These are phyloP conservation scores for Brettanomyces nanus DNA, from an alignment of 805 yeast species.

Conservation along the genomic window DNA sequence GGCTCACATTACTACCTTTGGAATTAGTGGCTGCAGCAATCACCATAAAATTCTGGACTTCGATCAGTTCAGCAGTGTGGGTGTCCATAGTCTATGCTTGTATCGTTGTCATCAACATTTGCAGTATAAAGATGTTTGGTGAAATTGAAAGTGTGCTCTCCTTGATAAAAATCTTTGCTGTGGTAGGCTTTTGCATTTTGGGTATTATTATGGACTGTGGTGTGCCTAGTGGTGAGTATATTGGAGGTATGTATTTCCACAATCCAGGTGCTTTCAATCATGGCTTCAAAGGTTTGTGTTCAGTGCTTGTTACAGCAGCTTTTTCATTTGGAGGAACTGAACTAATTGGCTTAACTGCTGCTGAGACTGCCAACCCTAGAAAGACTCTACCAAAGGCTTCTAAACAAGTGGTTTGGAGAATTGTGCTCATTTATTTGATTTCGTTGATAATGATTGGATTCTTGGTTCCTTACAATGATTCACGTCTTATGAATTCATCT, in stretches of 20 bases:
- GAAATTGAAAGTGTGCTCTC: constrained; percentile 55
- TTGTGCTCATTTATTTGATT: constrained; percentile 43
- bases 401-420: constrained; percentile 54
- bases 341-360: constrained; percentile 51
- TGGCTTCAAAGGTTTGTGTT: constrained; percentile 52
- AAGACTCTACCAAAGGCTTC: constrained; percentile 52
- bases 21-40: constrained; percentile 47
- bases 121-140: constrained; percentile 58
- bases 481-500: constrained; percentile 35
- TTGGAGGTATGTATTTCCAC: constrained; percentile 52
- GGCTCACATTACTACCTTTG: constrained; percentile 42
- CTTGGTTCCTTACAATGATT: constrained; percentile 46
- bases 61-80: constrained; percentile 41
- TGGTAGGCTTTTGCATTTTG: constrained; percentile 46
- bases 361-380: constrained; percentile 51
- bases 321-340: constrained; percentile 60
- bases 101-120: constrained; percentile 41
- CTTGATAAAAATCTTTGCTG: constrained; percentile 42
- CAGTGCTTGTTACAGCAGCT: constrained; percentile 49
- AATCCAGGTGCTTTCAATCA: constrained; percentile 44
- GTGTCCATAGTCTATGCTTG: constrained; percentile 43
- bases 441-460: constrained; percentile 41
- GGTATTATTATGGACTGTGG: constrained; percentile 47
- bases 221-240: constrained; percentile 49
- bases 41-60: constrained; percentile 39